These are phyloP conservation scores for Suillus subaureus DNA, from an alignment of 768 basidiomycete genomes.

Conservation along the genomic window DNA sequence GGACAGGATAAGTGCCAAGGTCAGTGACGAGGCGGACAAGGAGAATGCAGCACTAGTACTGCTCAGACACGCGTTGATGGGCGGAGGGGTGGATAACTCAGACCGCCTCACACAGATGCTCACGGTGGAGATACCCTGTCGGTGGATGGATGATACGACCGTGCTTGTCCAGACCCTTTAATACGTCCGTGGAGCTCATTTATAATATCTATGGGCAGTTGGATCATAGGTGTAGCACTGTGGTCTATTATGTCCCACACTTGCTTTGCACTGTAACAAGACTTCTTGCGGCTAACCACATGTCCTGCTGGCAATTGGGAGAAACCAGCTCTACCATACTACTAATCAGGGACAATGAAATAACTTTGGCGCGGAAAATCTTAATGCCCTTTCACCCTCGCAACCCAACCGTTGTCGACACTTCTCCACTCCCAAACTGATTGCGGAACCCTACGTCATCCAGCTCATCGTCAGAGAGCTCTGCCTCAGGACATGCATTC, in stretches of 20 bases:
- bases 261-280: background rate
- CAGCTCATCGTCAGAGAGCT: background rate
- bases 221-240: background rate
- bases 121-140: slow-evolving; percentile 47
- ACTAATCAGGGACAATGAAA: background rate
- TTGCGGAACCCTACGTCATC: background rate
- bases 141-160: slow-evolving; percentile 66
- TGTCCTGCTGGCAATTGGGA: background rate
- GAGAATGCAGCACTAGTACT: slow-evolving; percentile 41
- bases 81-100: slow-evolving; percentile 39
- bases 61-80: slow-evolving; percentile 42
- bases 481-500: background rate
- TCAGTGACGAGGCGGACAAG: slow-evolving; percentile 7
- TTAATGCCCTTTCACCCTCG: background rate
- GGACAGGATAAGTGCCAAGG: slow-evolving; percentile 4
- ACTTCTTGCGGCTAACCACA: background rate
- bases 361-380: background rate
- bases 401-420: background rate
- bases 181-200: background rate
- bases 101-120: slow-evolving; percentile 47
- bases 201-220: background rate
- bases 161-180: slow-evolving; percentile 38
- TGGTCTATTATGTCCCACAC: background rate
- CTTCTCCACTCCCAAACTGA: background rate
- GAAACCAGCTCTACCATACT: background rate